These are phyloP conservation scores for Xylariaceae sp. DNA, from an alignment of 2,329 filamentous ascomycete species.

Conservation along the genomic window DNA sequence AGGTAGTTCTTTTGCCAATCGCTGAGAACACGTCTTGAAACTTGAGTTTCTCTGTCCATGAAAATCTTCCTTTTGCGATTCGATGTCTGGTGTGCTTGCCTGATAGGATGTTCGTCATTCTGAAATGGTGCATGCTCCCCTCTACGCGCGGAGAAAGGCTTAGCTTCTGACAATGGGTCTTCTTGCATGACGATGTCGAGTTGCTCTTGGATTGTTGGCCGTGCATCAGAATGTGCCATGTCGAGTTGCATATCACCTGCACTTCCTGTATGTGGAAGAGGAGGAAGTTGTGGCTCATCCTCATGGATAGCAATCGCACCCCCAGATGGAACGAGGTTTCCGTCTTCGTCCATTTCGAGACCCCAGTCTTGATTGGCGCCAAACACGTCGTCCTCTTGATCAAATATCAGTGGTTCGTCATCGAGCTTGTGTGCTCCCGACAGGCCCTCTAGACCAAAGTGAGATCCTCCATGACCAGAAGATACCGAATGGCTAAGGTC, in stretches of 20 bases:
- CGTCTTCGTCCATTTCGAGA: conserved; percentile 50
- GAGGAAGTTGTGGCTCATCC: conserved; percentile 43
- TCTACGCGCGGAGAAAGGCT: conserved; percentile 32
- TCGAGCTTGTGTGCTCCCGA: conserved; percentile 31
- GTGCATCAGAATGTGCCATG: conserved; percentile 15
- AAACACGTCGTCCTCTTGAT: conserved; percentile 31
- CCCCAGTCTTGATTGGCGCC: conserved; percentile 40
- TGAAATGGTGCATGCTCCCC: conserved; percentile 18
- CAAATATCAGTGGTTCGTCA: conserved; percentile 30
- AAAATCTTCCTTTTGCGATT: conserved; percentile 24
- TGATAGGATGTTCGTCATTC: conserved; percentile 10
- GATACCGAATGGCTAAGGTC: conserved; percentile 26
- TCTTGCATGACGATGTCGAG: conserved; percentile 39
- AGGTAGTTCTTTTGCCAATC: conserved; percentile 44
- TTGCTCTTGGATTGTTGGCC: conserved; percentile 26
- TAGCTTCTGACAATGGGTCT: conserved; percentile 37
- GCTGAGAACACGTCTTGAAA: conserved; percentile 38
- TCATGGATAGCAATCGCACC: conserved; percentile 34
- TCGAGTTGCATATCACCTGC: conserved; percentile 11
- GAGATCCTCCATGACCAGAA: conserved; percentile 18
- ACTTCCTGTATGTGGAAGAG: conserved; percentile 30
- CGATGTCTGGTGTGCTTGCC: conserved; percentile 5
- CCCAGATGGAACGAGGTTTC: conserved; percentile 42
- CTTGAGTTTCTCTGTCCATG: conserved; percentile 32
- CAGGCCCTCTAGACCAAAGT: conserved; percentile 26